Base-by-base conservation (phyloP, 257 asterid genomes). In the Fraxinus americana region DNA sequence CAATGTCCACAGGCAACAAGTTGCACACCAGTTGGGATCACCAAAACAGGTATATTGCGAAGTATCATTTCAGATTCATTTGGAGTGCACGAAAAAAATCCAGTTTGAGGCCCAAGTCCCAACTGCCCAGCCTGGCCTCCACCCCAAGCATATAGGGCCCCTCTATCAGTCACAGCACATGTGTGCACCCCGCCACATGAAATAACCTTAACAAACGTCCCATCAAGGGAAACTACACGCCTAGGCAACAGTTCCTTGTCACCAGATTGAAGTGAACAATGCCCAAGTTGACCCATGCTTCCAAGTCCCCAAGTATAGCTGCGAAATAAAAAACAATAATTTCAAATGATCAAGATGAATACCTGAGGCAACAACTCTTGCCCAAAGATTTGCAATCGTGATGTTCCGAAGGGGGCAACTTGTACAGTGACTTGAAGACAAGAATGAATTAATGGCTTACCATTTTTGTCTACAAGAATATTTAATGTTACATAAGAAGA, bases 221-320 rank as follows among this genome's bases (percentile, higher is more conserved):
- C 96, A 27, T 96, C 89, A 13, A 96, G 91, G 77, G 94, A 85
- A 81, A 91, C 96, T 35, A 93, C 96, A 48, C 92, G 97, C 84
- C 98, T 86, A 48, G 98, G 97, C 80, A 93, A 59, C 45, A 93
- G 83, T 77, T 93, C 99, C 82, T 91, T 96, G 80, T 93, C 95
- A 27, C 91, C 89, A 25, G 89, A 93, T 75, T 89, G 97, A 84
- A 93, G 98, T 6, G 96, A 96, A 81, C 94, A 90, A 76, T 93
- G 99, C 72, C 98, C 98, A 2, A 96, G 99, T 82, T 96, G 99
- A 38, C 99, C 98, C 97, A 91, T 87, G 84, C 90, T 93, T 80
- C 98, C 99, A 9, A 91, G 90, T 76, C 99, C 99, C 99, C 99
- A 96, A 32, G 98, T 93, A 75, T 93, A 96, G 76, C 99, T 96